These are phyloP conservation scores for Stephania cephalantha DNA, from an alignment of 164 flowering plant species.

Conservation along the genomic window DNA sequence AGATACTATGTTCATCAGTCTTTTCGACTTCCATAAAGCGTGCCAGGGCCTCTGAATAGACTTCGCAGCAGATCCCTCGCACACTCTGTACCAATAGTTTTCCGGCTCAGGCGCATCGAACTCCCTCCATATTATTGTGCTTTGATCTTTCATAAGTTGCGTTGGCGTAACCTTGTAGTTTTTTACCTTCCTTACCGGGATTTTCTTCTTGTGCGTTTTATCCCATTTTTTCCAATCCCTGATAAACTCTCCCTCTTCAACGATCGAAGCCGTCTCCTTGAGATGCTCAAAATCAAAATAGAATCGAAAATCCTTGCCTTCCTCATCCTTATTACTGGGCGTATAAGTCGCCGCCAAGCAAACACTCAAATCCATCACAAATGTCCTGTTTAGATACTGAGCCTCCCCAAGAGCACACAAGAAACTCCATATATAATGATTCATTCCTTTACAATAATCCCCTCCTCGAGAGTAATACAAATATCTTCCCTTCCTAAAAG, in stretches of 20 bases:
- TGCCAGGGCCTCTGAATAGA: conserved; percentile 91
- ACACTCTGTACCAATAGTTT: conserved; percentile 94
- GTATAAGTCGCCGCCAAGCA: conserved; percentile 61
- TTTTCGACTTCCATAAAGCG: conserved; percentile 89
- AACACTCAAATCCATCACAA: conserved; percentile 83
- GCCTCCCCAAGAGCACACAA: conserved; percentile 94
- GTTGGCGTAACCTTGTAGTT: conserved; percentile 75
- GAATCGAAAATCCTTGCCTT: conserved; percentile 86
- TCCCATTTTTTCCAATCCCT: conserved; percentile 79
- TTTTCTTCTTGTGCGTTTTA: conserved; percentile 45
- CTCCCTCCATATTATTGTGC: conserved; percentile 78
- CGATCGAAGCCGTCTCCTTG: conserved; percentile 68
- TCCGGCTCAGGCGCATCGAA: conserved; percentile 90
- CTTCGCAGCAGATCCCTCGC: conserved; percentile 84
- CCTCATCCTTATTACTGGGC: conserved; percentile 61
- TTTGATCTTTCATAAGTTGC: conserved; percentile 78
- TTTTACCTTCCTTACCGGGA: conserved; percentile 56
- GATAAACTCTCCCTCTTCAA: conserved; percentile 71
- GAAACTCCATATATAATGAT: conserved; percentile 87
- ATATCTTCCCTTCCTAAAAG: conserved; percentile 69
- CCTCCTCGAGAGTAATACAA: conserved; percentile 91
- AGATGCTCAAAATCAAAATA: conserved; percentile 94
- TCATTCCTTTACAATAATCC: conserved; percentile 92
- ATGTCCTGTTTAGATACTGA: conserved; percentile 79
- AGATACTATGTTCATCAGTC: conserved; percentile 89